Base-by-base conservation (phyloP, 441 rosid species). In the Croton laevigatus region DNA sequence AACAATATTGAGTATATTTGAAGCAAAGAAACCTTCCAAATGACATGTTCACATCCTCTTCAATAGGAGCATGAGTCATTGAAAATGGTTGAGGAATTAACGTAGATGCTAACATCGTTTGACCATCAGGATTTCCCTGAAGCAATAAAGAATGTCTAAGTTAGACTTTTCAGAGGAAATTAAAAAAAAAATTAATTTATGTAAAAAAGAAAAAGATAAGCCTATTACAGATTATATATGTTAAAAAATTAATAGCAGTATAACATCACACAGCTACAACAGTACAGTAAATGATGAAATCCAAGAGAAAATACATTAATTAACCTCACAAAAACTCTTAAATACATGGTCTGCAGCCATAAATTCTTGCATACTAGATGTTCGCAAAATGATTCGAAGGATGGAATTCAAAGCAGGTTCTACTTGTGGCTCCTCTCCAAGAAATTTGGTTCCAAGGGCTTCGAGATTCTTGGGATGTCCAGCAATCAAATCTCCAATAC, bases 351-450 rank as follows among this genome's bases (percentile, higher is more conserved):
- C 98, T 74, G 99, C 98, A 20, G 97, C 94, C 76, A 88, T 77
- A 80, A 93, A 93, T 86, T 95, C 99, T 78, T 93, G 94, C 76
- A 86, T 76, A 66, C 91, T 93, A 66, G 98, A 88, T 59, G 98
- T 84, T 76, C 88, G 84, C 81, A 95, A 78, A 79, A 89, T 93
- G 78, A 95, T 93, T 32, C 98, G 86, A 71, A 95, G 95, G 72
- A 95, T 84, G 72, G 97, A 91, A 83, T 89, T 93, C 83, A 93
- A 80, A 75, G 97, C 97, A 82, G 94, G 91, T 78, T 95, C 98
- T 66, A 79, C 88, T 80, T 91, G 99, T 64, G 87, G 86, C 71
- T 86, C 90, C 81, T 93, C 98, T 62, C 98, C 99, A 70, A 93
- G 92, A 83, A 89, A 85, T 88, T 93, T 93, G 82, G 93, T 89